Evolutionary conservation across 2,329 filamentous ascomycete species (phyloP).

Genomic region (Albophoma yamanashiensis): DNA sequence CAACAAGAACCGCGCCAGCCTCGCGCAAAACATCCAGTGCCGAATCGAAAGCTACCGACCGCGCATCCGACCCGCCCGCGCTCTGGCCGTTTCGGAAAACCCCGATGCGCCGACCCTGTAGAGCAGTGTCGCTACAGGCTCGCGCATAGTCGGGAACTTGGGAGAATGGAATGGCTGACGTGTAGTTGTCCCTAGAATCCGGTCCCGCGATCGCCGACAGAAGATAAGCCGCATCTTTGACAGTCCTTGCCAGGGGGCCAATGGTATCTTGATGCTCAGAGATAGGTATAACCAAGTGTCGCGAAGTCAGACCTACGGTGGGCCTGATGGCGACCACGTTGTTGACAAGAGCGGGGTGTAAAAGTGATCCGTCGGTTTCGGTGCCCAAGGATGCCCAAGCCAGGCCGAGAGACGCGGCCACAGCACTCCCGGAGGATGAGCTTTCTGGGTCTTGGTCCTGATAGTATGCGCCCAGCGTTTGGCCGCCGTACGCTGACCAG

Average conservation of each 20-base stretch:
- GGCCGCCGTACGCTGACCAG: slow-evolving; percentile 55
- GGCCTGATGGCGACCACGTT: slow-evolving; percentile 57
- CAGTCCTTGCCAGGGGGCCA: slow-evolving; percentile 52
- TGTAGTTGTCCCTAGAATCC: slow-evolving; percentile 51
- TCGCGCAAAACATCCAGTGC: slow-evolving; percentile 39
- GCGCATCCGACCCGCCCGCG: not conserved
- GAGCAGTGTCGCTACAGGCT: not conserved
- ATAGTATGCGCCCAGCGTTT: slow-evolving; percentile 50
- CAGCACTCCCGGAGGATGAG: slow-evolving; percentile 51
- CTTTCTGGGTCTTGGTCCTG: slow-evolving; percentile 51
- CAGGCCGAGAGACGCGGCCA: slow-evolving; percentile 27
- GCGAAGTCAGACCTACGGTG: slow-evolving; percentile 53
- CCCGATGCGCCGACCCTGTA: not conserved
- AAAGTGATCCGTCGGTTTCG: slow-evolving; percentile 50
- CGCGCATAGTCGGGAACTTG: not conserved
- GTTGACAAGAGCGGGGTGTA: slow-evolving; percentile 42
- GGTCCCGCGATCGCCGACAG: slow-evolving; percentile 53
- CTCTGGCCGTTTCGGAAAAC: not conserved
- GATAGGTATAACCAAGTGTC: slow-evolving; percentile 55
- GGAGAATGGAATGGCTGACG: slow-evolving; percentile 13
- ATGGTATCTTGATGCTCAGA: slow-evolving; percentile 54
- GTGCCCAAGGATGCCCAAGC: slow-evolving; percentile 5
- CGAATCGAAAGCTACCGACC: not conserved
- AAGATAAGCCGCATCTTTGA: slow-evolving; percentile 53
- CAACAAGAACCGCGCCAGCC: slow-evolving; percentile 48